Evolutionary conservation across 2,329 filamentous ascomycete genomes (phyloP).

Genomic region (Epichloe gansuensis): DNA sequence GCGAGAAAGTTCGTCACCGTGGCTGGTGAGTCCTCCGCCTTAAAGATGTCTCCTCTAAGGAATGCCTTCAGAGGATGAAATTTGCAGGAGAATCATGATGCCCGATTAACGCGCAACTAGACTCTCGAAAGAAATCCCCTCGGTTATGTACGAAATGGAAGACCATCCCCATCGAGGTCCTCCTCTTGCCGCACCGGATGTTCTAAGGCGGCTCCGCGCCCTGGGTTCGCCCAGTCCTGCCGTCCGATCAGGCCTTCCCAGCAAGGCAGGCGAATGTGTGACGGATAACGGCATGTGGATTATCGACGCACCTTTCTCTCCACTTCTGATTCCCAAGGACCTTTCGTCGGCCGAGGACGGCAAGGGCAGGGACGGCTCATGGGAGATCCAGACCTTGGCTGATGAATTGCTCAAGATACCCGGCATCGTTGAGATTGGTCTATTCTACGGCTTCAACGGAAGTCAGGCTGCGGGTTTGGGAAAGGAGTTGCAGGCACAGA

Average conservation of each 20-base stretch:
- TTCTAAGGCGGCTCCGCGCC: conserved; percentile 57
- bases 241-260: conserved; percentile 59
- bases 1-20: conserved; percentile 81
- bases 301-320: conserved; percentile 79
- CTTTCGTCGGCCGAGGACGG: conserved; percentile 36
- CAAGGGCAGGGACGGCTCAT: conserved; percentile 44
- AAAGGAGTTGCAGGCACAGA: conserved; percentile 62
- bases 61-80: background rate
- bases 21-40: conserved; percentile 45
- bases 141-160: conserved; percentile 70
- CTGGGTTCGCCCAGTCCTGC: conserved; percentile 62
- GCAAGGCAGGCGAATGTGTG: conserved; percentile 68
- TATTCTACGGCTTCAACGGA: conserved; percentile 78
- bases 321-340: conserved; percentile 53
- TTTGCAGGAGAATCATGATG: conserved; percentile 1
- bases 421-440: conserved; percentile 81
- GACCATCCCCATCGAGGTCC: conserved; percentile 83
- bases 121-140: conserved; percentile 79
- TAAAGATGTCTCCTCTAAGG: no score
- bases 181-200: conserved; percentile 66
- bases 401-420: conserved; percentile 66
- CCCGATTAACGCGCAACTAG: conserved; percentile 27
- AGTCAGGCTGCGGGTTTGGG: conserved; percentile 43
- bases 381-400: conserved; percentile 70
- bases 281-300: conserved; percentile 57